phyloP scores from a whole-genome alignment of 164 flowering plant genomes.

The Warburgia ugandensis region DNA sequence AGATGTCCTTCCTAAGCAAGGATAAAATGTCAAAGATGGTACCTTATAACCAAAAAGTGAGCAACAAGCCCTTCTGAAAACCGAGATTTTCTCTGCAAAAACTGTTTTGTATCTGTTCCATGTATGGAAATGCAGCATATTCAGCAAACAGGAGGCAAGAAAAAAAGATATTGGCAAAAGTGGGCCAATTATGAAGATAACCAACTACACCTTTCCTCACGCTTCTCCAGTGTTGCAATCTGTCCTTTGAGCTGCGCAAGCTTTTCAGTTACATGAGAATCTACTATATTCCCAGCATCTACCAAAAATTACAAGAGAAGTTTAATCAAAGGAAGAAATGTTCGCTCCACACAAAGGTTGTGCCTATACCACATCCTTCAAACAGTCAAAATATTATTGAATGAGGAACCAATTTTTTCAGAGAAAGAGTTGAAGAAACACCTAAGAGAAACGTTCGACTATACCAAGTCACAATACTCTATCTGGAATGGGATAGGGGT shows the following conservation, averaged over 20 bases:
- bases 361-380: no score
- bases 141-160: neutral
- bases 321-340: neutral
- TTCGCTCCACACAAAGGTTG: neutral
- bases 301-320: conserved; percentile 17
- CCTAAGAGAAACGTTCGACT: no score
- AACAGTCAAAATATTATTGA: no score
- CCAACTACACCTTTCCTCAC: conserved; percentile 86
- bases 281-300: conserved; percentile 65
- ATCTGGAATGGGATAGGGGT: no score
- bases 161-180: neutral
- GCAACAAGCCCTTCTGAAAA: conserved; percentile 97
- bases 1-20: neutral
- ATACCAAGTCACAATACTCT: no score
- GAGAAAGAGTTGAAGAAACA: no score
- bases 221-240: conserved; percentile 91
- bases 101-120: conserved; percentile 88
- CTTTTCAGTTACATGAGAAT: conserved; percentile 74
- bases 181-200: conserved; percentile 3
- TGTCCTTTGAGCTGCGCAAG: conserved; percentile 78
- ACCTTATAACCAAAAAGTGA: conserved; percentile 99
- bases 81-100: conserved; percentile 92
- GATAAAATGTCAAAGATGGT: neutral
- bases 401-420: no score
- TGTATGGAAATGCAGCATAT: neutral